phyloP scores from a whole-genome alignment of 495 filamentous ascomycete species.

The Aspergillus haitiensis region DNA sequence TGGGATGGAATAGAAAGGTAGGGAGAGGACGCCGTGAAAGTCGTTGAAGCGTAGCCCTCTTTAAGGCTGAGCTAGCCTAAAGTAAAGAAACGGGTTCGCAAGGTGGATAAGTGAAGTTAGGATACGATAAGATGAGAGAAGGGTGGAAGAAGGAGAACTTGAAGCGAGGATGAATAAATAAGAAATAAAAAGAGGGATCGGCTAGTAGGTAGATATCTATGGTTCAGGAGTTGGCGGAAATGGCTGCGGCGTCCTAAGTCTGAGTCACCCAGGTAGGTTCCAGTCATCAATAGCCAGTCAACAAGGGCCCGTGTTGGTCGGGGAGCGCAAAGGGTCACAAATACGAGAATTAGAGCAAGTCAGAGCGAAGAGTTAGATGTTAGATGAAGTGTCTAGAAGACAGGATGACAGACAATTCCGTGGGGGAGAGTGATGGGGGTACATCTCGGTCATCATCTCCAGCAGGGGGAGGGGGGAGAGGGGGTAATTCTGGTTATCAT shows the following conservation, averaged over 20 bases:
- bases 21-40: not conserved
- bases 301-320: not conserved
- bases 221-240: constrained; percentile 1
- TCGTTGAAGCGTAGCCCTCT: not conserved
- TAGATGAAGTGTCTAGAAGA: not conserved
- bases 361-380: not conserved
- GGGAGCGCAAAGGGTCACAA: not conserved
- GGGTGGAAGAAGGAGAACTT: not conserved
- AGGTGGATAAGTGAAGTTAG: not conserved
- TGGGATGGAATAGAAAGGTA: not conserved
- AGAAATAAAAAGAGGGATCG: constrained; percentile 3
- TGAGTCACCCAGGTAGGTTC: constrained; percentile 21
- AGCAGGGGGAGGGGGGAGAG: no score
- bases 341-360: constrained; percentile 9
- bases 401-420: not conserved
- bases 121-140: constrained; percentile 3
- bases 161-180: constrained; percentile 2
- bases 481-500: not conserved
- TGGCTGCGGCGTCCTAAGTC: constrained; percentile 13
- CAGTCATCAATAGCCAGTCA: constrained; percentile 15
- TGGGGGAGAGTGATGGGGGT: not conserved
- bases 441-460: not conserved
- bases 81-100: constrained; percentile 5
- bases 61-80: constrained; percentile 2
- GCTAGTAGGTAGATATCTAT: constrained; percentile 3